These are phyloP conservation scores for Petrea volubilis DNA, from an alignment of 257 asterid species.

Conservation along the genomic window DNA sequence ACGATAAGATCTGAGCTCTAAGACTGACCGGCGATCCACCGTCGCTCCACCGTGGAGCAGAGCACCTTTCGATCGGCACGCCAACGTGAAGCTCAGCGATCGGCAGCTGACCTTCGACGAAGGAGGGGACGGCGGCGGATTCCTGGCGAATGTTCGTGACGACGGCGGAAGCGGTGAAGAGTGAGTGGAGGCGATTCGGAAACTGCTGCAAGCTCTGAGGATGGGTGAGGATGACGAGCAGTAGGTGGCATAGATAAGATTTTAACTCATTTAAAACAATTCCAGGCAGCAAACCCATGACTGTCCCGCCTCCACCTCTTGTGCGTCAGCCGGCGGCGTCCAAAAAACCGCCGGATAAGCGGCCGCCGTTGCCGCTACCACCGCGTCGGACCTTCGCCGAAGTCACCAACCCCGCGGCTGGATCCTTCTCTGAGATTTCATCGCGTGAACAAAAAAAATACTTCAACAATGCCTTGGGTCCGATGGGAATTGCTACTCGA, in stretches of 20 bases:
- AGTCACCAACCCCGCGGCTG: too few relatives aligned
- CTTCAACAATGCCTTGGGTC: too few relatives aligned
- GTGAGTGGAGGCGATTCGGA: constrained; percentile 41
- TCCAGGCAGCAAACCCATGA: too few relatives aligned
- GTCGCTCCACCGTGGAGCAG: constrained; percentile 50
- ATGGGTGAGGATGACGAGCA: constrained; percentile 30
- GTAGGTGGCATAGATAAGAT: constrained; percentile 32
- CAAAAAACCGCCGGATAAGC: too few relatives aligned
- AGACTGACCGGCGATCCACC: constrained; percentile 52
- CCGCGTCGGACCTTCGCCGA: too few relatives aligned
- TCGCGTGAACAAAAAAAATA: too few relatives aligned
- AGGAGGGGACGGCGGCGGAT: constrained; percentile 9
- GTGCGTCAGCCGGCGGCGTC: too few relatives aligned
- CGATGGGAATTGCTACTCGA: too few relatives aligned
- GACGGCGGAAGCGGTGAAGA: constrained; percentile 21
- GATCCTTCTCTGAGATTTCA: too few relatives aligned
- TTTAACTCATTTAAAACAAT: too few relatives aligned
- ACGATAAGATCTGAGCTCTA: constrained; percentile 61
- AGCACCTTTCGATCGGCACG: constrained; percentile 34
- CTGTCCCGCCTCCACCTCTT: too few relatives aligned
- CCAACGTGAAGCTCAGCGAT: constrained; percentile 28
- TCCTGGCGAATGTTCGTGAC: constrained; percentile 1
- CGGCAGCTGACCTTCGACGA: constrained; percentile 25
- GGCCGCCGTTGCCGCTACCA: too few relatives aligned
- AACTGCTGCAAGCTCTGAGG: constrained; percentile 42